Evolutionary conservation across 495 filamentous ascomycete species (phyloP), one percentile per base, ranked within the genome.

Genomic region (Podospora pseudoanserina): DNA sequence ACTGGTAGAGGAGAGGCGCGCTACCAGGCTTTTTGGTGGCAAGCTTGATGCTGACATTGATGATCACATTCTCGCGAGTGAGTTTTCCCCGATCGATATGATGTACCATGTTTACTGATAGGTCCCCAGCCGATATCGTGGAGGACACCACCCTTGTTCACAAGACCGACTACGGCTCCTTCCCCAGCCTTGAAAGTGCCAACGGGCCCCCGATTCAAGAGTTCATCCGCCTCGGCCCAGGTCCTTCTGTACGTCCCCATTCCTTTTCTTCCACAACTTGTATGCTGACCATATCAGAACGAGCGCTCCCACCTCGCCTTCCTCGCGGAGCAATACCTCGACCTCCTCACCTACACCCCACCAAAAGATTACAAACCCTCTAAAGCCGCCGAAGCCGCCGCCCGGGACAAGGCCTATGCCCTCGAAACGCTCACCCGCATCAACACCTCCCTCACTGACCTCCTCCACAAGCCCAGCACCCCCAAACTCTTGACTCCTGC

Each of bases 1-100:
- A 26, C 67, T 81, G 5, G 71, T 85, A 16, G 85, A 87, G 59
- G 78, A 79, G 60, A 76, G 79, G 39, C 78, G 81, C 30, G 79
- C 77, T 4, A 71, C 72, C 13, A 71, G 83, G 28, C 71, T 73
- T 27, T 79, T 78, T 26, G 72, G 74, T 4, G 76, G 73, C 2
- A 79, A 75, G 72, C 65, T 67, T n/a, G 80, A 82, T 15, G 53
- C 19, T n/a, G 68, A 78, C 13, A 77, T 82, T n/a, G 73, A 74
- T 26, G 76, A 80, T 30, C 66, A 76, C 30, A 66, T 70, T 2
- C 73, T 83, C 26, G 65, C 79, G 60, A 73, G 76, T 86, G 75
- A 62, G 84, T 77, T 60, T 39, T 9, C 7, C 39, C 53, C 67
- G 15, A 60, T 57, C 55, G 60, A 28, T 27, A 6, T 32, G 55